Percentiles rank a stretch among this genome's conserved stretches.
These are phyloP conservation scores for Aureobasidium mangrovei DNA, from an alignment of 2,329 filamentous ascomycete species.

Conservation along the genomic window DNA sequence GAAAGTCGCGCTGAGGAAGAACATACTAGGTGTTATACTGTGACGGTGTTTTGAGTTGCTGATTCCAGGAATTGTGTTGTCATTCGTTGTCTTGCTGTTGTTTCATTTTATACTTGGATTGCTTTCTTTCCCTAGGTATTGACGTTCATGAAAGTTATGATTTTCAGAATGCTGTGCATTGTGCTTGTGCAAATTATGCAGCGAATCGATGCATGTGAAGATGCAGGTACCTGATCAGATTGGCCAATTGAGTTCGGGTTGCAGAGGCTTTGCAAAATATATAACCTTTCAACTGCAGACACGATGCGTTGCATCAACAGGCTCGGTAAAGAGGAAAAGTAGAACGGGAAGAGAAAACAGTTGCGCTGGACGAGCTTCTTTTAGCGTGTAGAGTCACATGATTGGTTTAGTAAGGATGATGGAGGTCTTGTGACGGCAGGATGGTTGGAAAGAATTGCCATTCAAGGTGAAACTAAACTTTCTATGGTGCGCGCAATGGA, in stretches of 20 bases:
- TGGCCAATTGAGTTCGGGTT: neutral
- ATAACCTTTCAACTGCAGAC: neutral
- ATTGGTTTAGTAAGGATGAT: constrained; percentile 13
- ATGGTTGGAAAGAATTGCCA: neutral
- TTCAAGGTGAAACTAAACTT: constrained; percentile 1
- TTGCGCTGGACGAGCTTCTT: neutral
- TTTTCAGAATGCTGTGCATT: neutral
- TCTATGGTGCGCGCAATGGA: neutral
- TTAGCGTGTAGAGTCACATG: constrained; percentile 10
- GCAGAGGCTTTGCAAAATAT: too few species aligned
- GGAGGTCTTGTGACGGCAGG: constrained; percentile 13
- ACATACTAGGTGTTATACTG: too few species aligned
- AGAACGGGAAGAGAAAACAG: neutral
- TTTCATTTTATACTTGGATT: neutral
- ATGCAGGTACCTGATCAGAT: constrained; percentile 2
- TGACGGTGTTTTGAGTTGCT: too few species aligned
- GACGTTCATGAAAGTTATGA: neutral
- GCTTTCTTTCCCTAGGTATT: neutral
- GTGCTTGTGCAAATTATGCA: constrained; percentile 1
- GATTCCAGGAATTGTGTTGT: too few species aligned
- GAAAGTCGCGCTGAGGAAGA: constrained; percentile 17
- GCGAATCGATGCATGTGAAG: neutral
- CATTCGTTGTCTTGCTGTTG: too few species aligned
- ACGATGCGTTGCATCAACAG: neutral
- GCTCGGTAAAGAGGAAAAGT: neutral